Conservation (phyloP, 2,329 filamentous ascomycete species). For the Endothia cerciana region DNA sequence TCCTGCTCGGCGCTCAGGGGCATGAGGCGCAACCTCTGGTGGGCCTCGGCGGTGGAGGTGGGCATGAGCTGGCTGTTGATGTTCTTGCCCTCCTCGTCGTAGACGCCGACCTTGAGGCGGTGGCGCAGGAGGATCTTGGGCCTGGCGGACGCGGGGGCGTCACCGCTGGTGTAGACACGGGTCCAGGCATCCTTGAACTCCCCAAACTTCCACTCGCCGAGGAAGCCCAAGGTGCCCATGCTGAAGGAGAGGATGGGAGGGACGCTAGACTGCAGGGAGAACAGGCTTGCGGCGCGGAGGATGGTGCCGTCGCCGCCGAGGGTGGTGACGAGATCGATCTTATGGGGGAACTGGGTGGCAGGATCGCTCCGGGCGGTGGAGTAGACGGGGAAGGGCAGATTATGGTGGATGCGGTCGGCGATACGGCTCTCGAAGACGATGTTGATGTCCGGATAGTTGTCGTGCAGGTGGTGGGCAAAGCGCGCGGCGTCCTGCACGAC, state of each 20-base stretch:
- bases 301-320: slow-evolving; percentile 94
- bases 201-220: slow-evolving; percentile 94
- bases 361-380: slow-evolving; percentile 52
- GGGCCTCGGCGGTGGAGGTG: slow-evolving; percentile 49
- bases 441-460: slow-evolving; percentile 79
- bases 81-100: slow-evolving; percentile 67
- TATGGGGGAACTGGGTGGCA: slow-evolving; percentile 65
- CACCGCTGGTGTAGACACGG: slow-evolving; percentile 84
- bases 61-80: slow-evolving; percentile 59
- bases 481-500: slow-evolving; percentile 57
- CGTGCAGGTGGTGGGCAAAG: slow-evolving; percentile 72
- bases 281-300: slow-evolving; percentile 81
- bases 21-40: slow-evolving; percentile 40
- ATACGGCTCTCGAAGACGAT: slow-evolving; percentile 82
- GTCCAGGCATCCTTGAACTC: slow-evolving; percentile 92
- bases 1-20: slow-evolving; percentile 29
- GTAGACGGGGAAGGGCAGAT: slow-evolving; percentile 76
- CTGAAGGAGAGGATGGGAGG: slow-evolving; percentile 93
- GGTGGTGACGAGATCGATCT: slow-evolving; percentile 87
- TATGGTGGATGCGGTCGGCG: slow-evolving; percentile 71
- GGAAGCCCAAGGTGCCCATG: slow-evolving; percentile 93
- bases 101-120: slow-evolving; percentile 83
- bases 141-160: slow-evolving; percentile 52
- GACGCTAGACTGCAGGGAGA: slow-evolving; percentile 78
- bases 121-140: slow-evolving; percentile 85